Base-by-base conservation (phyloP, 179 eudicot species). In the Vitellaria paradoxa region DNA sequence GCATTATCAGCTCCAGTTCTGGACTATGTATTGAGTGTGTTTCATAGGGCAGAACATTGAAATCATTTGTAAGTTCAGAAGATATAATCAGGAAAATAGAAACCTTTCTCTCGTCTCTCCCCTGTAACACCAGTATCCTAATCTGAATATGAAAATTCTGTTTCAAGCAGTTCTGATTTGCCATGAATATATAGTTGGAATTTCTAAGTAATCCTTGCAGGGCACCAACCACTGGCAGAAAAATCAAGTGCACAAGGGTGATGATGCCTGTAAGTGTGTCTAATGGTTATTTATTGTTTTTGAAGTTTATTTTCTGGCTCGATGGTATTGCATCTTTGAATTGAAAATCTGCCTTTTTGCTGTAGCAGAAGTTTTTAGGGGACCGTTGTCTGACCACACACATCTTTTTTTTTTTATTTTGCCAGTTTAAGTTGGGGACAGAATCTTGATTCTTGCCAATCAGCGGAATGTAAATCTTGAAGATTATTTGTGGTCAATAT, bases 81-180 rank as follows among this genome's bases (percentile, higher is more conserved):
- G 79, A 76, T 66, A 65, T 7, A 67, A 40, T 46, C 57, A 59
- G 10, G 20, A 7, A 76, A 40, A 18, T 75, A 65, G 70, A 40
- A 14, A 30, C 7, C 26, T n/a, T 40, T n/a, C 62, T 18, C 62
- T 18, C 3, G n/a, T 6, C 52, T 3, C 75, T 67, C 37, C 52
- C 42, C 18, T 50, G 73, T 49, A 70, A 53, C 24, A 68, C 47
- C 15, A 68, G 4, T 10, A 46, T n/a, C 56, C 20, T 8, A 13
- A 7, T 65, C 40, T 23, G 17, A 52, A 65, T 75, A 50, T 65
- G 64, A 15, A 76, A 65, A 50, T 18, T 65, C 52, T 23, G 71
- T 50, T 49, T 53, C 61, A 30, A 49, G 49, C 62, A 24, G 49
- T 53, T 9, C 11, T 26, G 65, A 21, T 5, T 21, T 21, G 21